Percentiles rank a stretch among this genome's conserved stretches.
Conservation (phyloP, 768 basidiomycete genomes). For the Boletus subcaerulescens region DNA sequence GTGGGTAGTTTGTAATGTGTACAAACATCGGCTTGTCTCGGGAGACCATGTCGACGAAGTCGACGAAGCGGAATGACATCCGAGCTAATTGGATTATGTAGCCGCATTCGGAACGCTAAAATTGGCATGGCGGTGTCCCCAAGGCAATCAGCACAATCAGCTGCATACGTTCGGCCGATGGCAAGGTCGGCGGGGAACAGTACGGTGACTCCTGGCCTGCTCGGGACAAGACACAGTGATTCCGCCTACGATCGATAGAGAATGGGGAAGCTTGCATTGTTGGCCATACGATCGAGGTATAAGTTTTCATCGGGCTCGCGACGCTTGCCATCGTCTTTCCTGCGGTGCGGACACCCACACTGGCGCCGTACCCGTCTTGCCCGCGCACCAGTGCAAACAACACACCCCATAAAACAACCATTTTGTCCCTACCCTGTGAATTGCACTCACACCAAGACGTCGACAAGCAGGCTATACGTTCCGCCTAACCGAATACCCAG, state of each 20-base stretch:
- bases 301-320: not conserved
- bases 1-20: too few species aligned
- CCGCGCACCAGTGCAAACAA: slow-evolving; percentile 13
- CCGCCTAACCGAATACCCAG: slow-evolving; percentile 1
- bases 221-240: not conserved
- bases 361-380: slow-evolving; percentile 7
- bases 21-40: too few species aligned
- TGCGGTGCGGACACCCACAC: not conserved
- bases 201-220: not conserved
- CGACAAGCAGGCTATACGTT: not conserved
- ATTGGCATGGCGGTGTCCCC: not conserved
- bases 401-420: not conserved
- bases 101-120: not conserved
- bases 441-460: not conserved
- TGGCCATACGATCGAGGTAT: not conserved
- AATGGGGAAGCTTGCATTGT: slow-evolving; percentile 1
- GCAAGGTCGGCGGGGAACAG: slow-evolving; percentile 7
- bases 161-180: not conserved
- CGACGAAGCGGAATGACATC: too few species aligned
- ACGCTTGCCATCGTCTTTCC: not conserved
- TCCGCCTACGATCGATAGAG: slow-evolving; percentile 2
- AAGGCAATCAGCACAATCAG: not conserved
- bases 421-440: not conserved
- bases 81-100: too few species aligned
- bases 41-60: too few species aligned